These are phyloP conservation scores for Tetraselmis striata DNA, from an alignment of 139 green algal species.

Conservation along the genomic window DNA sequence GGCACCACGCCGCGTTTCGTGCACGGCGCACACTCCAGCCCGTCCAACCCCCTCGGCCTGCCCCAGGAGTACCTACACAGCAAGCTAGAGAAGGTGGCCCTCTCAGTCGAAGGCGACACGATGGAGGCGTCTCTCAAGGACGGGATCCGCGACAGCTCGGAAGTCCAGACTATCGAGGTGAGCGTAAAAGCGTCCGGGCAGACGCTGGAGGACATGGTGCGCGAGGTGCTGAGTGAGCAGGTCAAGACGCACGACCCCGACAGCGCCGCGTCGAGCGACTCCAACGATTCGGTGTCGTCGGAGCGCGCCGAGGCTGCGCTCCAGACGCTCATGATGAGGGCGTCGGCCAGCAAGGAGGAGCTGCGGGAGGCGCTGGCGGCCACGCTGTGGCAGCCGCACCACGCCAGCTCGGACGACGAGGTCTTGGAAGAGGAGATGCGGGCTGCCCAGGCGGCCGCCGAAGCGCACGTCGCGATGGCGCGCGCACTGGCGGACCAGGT, in stretches of 20 bases:
- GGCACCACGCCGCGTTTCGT: not conserved
- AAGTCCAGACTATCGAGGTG: not conserved
- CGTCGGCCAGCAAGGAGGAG: not conserved
- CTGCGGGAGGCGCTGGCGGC: not conserved
- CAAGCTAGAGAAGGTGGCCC: too few relatives aligned
- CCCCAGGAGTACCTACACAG: not conserved
- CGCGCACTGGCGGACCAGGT: not conserved
- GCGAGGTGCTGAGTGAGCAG: not conserved
- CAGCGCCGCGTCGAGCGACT: not conserved
- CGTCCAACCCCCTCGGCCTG: not conserved
- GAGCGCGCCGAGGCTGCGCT: not conserved
- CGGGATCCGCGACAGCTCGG: not conserved
- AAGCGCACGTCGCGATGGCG: not conserved
- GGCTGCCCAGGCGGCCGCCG: not conserved
- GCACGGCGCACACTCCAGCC: not conserved
- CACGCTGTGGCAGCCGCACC: not conserved
- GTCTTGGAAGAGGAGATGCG: not conserved
- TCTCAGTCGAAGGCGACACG: not conserved
- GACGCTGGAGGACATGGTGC: not conserved
- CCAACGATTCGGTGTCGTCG: not conserved
- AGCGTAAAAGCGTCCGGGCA: not conserved
- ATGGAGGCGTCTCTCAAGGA: not conserved
- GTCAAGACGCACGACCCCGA: not conserved
- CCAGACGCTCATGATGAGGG: not conserved
- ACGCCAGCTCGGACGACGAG: not conserved